These are phyloP conservation scores for Anisogramma anomala DNA, from an alignment of 2,329 filamentous ascomycete genomes.

Conservation along the genomic window DNA sequence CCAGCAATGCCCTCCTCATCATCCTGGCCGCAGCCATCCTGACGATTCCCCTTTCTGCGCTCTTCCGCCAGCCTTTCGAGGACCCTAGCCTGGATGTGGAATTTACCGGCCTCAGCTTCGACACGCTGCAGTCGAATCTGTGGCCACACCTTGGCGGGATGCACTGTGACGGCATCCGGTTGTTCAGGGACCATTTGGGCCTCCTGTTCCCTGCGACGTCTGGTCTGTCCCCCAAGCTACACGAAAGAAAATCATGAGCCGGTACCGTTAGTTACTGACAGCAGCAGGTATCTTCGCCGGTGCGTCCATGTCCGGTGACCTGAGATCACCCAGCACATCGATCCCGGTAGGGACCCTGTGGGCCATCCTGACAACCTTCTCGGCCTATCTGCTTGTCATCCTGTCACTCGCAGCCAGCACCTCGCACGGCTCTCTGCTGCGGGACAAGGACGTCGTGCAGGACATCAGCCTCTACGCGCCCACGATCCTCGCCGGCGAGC, in stretches of 20 bases:
- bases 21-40: constrained; percentile 62
- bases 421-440: constrained; percentile 60
- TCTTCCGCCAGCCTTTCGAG: constrained; percentile 56
- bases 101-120: constrained; percentile 65
- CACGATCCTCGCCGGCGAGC: constrained; percentile 68
- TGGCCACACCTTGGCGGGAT: constrained; percentile 56
- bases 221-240: not conserved
- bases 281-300: constrained; percentile 52
- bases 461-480: constrained; percentile 65
- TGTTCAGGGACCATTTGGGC: constrained; percentile 72
- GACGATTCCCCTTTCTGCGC: constrained; percentile 70
- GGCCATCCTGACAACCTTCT: constrained; percentile 64
- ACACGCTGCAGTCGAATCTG: constrained; percentile 64
- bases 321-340: constrained; percentile 69
- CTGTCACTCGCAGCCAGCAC: constrained; percentile 67
- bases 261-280: constrained; percentile 35
- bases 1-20: constrained; percentile 63
- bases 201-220: constrained; percentile 69
- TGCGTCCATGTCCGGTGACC: constrained; percentile 81
- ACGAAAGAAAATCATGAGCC: constrained; percentile 18
- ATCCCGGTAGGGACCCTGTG: constrained; percentile 78
- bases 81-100: constrained; percentile 51
- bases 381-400: constrained; percentile 65
- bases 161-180: constrained; percentile 51
- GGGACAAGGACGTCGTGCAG: constrained; percentile 69